phyloP scores from a whole-genome alignment of 495 filamentous ascomycete species.

The Extremus antarcticus region DNA sequence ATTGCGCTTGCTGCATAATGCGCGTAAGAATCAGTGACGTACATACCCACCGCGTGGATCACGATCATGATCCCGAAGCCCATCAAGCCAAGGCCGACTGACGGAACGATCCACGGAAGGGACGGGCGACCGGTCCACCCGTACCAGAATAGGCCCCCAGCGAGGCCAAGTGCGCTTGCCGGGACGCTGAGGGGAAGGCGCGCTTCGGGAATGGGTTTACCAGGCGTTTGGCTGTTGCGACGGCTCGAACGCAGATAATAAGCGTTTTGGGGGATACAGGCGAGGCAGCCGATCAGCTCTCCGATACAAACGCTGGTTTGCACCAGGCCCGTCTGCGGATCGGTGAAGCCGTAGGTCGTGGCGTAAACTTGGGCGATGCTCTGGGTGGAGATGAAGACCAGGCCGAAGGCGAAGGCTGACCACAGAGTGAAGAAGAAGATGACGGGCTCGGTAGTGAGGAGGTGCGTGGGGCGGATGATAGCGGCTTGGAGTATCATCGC shows the following conservation, averaged over 20 bases:
- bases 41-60: slow-evolving; percentile 23
- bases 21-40: slow-evolving; percentile 31
- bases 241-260: slow-evolving; percentile 18
- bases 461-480: slow-evolving; percentile 32
- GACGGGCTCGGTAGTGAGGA: slow-evolving; percentile 45
- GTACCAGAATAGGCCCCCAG: slow-evolving; percentile 23
- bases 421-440: slow-evolving; percentile 41
- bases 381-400: slow-evolving; percentile 37
- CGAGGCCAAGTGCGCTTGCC: slow-evolving; percentile 21
- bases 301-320: slow-evolving; percentile 26
- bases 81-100: slow-evolving; percentile 18
- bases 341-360: slow-evolving; percentile 21
- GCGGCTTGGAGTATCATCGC: slow-evolving; percentile 12
- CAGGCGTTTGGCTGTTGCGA: slow-evolving; percentile 17
- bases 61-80: slow-evolving; percentile 23
- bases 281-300: slow-evolving; percentile 25
- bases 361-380: slow-evolving; percentile 26
- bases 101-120: slow-evolving; percentile 22
- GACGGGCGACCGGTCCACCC: slow-evolving; percentile 19
- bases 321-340: slow-evolving; percentile 23
- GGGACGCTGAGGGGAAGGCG: slow-evolving; percentile 18
- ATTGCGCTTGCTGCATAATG: slow-evolving; percentile 32
- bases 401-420: slow-evolving; percentile 42
- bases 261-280: slow-evolving; percentile 14
- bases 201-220: slow-evolving; percentile 23